phyloP scores from a whole-genome alignment of 148 eudicot species.

The Cornus kousa region DNA sequence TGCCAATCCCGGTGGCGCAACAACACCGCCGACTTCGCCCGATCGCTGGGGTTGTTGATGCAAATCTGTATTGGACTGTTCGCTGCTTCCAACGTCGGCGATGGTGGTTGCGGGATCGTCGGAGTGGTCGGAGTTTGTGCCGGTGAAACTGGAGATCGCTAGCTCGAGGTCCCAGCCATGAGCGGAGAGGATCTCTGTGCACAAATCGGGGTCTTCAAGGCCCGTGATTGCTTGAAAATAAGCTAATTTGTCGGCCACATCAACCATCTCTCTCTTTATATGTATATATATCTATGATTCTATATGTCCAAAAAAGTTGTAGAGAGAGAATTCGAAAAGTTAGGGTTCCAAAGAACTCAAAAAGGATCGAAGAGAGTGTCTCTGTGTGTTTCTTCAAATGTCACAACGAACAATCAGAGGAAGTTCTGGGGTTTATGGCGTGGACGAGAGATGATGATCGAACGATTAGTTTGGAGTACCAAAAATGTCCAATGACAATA shows the following conservation, averaged over 20 bases:
- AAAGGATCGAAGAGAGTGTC: neutral
- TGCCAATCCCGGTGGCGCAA: conserved; percentile 47
- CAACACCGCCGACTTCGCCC: conserved; percentile 30
- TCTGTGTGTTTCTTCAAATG: neutral
- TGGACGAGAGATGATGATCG: neutral
- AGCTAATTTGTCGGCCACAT: conserved; percentile 63
- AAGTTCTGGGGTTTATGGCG: neutral
- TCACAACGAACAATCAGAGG: neutral
- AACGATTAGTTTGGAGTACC: neutral
- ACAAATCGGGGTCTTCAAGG: conserved; percentile 73
- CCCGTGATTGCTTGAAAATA: conserved; percentile 94
- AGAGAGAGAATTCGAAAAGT: neutral
- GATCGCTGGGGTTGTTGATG: conserved; percentile 15
- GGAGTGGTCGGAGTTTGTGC: conserved; percentile 17
- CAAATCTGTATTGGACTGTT: conserved; percentile 10
- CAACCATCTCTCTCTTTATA: conserved; percentile 43
- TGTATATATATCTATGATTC: neutral
- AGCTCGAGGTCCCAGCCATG: conserved; percentile 91
- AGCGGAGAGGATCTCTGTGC: conserved; percentile 85
- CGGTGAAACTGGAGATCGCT: conserved; percentile 73
- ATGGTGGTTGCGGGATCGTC: conserved; percentile 13
- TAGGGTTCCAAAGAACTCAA: neutral
- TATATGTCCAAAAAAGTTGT: neutral
- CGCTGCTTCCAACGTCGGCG: conserved; percentile 17
- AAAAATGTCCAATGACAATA: neutral